Evolutionary conservation across 805 yeast genomes (phyloP), one percentile per base, ranked within the genome.

Genomic region (Candida easanensis): DNA sequence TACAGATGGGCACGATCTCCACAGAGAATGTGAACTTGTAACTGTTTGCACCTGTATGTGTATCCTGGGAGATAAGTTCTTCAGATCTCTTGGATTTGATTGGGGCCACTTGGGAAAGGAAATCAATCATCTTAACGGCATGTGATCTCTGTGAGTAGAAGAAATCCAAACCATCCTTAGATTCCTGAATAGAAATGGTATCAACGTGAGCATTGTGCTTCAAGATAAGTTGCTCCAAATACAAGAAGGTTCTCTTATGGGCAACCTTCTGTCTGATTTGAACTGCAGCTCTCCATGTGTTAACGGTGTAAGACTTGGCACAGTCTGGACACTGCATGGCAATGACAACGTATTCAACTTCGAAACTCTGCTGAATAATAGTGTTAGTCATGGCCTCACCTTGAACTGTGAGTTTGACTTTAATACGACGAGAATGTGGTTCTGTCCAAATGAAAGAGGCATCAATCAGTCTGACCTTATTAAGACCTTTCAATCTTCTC

Each of bases 311-410:
- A 1, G 97, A 85, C 65, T 88, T 90, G 42, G 98, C 99, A 80
- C 99, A 93, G 69, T 91, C 98, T 3, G 97, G 84, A 74, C 99
- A 93, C 73, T 93, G 99, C 86, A 86, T 87, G 16, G 98, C 95
- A 49, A 86, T 74, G 42, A 91, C 99, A 15, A 87, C 80, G 62
- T 84, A 93, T 60, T 91, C 98, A 13, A 90, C 97, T 65, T 88
- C 97, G 62, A 91, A 89, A 20, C 85, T 78, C 68, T 93, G 99
- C 62, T 95, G 97, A 26, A 93, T 80, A 51, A 91, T 85, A 20
- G 97, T 88, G 60, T 88, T 88, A 22, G 83, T 74, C 79, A 89
- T 82, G 19, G 97, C 97, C 64, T 93, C 99, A 53, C 97, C 97
- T 66, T 91, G 98, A 23, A 93, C 96, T 0, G 97, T 88, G 42